Evolutionary conservation across 192 early-diverging fungal genomes (phyloP), one percentile per base, ranked within the genome.

Genomic region (Linnemannia zychae): DNA sequence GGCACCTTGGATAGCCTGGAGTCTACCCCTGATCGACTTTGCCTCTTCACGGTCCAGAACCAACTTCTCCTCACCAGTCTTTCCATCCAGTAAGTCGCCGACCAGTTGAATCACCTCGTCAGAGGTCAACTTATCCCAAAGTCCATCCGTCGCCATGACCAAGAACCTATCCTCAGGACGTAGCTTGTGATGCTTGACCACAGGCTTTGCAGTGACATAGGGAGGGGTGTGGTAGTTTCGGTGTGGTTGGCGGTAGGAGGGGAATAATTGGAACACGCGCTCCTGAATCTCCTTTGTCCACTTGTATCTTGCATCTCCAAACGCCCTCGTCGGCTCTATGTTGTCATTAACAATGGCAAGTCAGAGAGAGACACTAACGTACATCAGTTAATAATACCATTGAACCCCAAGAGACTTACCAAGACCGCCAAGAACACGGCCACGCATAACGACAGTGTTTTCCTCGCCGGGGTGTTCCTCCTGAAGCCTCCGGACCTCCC

Each of bases 61-160:
- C 46, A 33, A 33, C 9, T 72, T 46, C 17, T 85, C 83, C 34
- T 79, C n/a, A 7, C 83, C 83, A 37, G 44, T 72, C 57, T 74
- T 82, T 28, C 88, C 85, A 71, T 91, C 88, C 47, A 90, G 40
- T n/a, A 86, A 87, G 15, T 84, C 74, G 2, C 81, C 90, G 33
- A 93, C 89, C 18, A 89, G 77, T 71, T 87, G 83, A 5, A 87
- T 79, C 15, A 90, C 93, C 28, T 96, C 92, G 3, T 89, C 92
- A 53, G 93, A 93, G 2, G 92, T 92, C 65, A 96, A 77, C 75
- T 92, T 87, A 70, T 97, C 96, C 89, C 95, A 97, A 0, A 98
- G 86, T 22, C 97, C 97, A 89, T 97, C 97, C 0, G 95, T 92
- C 9, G 95, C 96, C 72, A 98, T 82, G 1, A 98, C 95, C 50